Percentiles rank a stretch among this genome's conserved stretches.
These are phyloP conservation scores for Tolypocladium endophyticum DNA, from an alignment of 2,329 filamentous ascomycete genomes.

Conservation along the genomic window DNA sequence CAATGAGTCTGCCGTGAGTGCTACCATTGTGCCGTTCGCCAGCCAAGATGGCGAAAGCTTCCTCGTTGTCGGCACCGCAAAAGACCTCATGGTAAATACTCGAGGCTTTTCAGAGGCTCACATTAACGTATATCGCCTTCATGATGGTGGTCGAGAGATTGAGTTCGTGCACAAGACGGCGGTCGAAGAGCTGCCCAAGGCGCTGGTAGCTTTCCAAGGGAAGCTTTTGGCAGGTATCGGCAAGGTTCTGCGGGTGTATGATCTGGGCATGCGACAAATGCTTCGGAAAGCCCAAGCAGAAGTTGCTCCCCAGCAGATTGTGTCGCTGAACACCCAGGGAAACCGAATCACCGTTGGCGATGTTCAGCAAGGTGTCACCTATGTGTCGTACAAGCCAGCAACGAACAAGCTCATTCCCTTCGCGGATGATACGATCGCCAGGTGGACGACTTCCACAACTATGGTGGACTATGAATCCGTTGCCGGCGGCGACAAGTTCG, in stretches of 20 bases:
- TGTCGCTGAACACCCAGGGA: conserved; percentile 80
- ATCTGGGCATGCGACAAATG: conserved; percentile 85
- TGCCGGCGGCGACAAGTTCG: conserved; percentile 94
- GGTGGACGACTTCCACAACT: conserved; percentile 82
- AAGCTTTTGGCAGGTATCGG: conserved; percentile 79
- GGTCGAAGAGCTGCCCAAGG: conserved; percentile 77
- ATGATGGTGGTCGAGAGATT: conserved; percentile 74
- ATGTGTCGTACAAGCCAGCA: conserved; percentile 84
- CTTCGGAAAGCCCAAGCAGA: conserved; percentile 83
- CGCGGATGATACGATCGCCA: conserved; percentile 75
- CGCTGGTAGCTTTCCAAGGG: conserved; percentile 89
- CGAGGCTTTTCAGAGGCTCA: conserved; percentile 68
- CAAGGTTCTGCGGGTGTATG: conserved; percentile 74
- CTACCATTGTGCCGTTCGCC: conserved; percentile 74
- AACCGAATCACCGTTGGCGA: conserved; percentile 88
- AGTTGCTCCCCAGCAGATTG: conserved; percentile 72
- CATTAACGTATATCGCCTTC: conserved; percentile 86
- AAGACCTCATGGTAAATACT: conserved; percentile 74
- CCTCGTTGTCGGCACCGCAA: conserved; percentile 87
- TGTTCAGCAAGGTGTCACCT: conserved; percentile 83
- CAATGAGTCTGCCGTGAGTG: conserved; percentile 85
- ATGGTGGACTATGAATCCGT: conserved; percentile 98
- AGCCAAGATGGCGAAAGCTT: conserved; percentile 85
- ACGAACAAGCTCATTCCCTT: conserved; percentile 91
- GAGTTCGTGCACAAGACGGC: conserved; percentile 97